Conservation (phyloP, 2,329 filamentous ascomycete genomes). For the Zasmidium cellare region DNA sequence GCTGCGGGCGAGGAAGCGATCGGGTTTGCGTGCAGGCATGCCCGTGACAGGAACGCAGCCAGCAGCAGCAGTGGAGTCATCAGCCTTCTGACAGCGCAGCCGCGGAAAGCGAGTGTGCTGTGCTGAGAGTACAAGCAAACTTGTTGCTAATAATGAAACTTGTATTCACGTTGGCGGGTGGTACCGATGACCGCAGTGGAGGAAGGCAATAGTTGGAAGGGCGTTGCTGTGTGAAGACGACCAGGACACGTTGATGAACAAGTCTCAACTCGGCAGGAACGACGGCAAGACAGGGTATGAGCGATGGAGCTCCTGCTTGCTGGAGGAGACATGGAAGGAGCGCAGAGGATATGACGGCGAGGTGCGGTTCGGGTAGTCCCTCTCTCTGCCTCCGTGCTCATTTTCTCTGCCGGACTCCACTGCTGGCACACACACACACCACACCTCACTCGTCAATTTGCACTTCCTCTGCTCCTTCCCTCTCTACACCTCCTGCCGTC, state of each 20-base stretch:
- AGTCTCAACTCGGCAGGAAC: neutral
- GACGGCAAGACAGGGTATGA: neutral
- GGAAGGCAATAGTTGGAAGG: neutral
- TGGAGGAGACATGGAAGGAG: neutral
- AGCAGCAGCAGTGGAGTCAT: neutral
- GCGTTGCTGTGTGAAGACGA: too few species aligned
- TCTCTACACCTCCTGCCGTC: neutral
- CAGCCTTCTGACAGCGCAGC: neutral
- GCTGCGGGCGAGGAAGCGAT: neutral
- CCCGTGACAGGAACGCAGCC: neutral
- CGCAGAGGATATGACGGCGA: neutral
- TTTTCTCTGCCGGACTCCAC: neutral
- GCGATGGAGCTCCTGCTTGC: too few species aligned
- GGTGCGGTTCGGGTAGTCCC: neutral
- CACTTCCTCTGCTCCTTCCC: neutral
- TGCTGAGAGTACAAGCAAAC: too few species aligned
- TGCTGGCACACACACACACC: neutral
- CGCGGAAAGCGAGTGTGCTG: neutral
- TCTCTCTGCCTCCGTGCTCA: neutral
- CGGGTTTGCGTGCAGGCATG: neutral
- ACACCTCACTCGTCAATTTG: neutral
- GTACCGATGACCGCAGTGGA: neutral
- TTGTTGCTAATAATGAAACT: neutral
- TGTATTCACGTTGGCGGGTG: neutral
- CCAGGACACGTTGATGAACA: too few species aligned